Evolutionary conservation across 345 rosid genomes (phyloP).

Genomic region (Eucalyptus paniculata): DNA sequence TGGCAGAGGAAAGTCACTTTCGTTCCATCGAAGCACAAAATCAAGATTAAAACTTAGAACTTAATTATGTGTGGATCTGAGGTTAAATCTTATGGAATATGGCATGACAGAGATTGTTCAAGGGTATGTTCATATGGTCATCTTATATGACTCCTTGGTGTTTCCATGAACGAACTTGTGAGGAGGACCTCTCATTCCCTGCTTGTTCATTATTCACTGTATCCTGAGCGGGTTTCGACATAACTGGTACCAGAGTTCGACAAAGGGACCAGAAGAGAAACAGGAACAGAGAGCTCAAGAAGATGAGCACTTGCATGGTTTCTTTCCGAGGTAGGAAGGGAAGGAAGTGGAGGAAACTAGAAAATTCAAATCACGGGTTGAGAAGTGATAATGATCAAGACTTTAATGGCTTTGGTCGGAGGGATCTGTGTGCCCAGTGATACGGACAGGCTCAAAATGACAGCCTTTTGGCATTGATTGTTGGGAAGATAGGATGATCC

Average conservation of each 20-base stretch:
- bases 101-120: not conserved
- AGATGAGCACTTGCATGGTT: not conserved
- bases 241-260: not conserved
- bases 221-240: slow-evolving; percentile 1
- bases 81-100: slow-evolving; percentile 2
- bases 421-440: not conserved
- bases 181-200: not conserved
- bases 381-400: not conserved
- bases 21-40: not conserved
- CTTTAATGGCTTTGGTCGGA: not conserved
- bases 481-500: not conserved
- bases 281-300: not conserved
- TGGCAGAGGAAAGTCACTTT: not conserved
- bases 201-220: not conserved
- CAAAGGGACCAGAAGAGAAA: not conserved
- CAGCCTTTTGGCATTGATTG: not conserved
- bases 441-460: not conserved
- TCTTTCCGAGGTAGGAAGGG: not conserved
- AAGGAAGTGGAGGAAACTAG: not conserved
- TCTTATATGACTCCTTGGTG: not conserved
- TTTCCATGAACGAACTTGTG: not conserved
- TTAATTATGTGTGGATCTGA: not conserved
- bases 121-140: not conserved
- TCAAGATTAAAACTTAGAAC: not conserved
- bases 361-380: not conserved